These are phyloP conservation scores for Platanus orientalis DNA, from an alignment of 164 flowering plant genomes.

Conservation along the genomic window DNA sequence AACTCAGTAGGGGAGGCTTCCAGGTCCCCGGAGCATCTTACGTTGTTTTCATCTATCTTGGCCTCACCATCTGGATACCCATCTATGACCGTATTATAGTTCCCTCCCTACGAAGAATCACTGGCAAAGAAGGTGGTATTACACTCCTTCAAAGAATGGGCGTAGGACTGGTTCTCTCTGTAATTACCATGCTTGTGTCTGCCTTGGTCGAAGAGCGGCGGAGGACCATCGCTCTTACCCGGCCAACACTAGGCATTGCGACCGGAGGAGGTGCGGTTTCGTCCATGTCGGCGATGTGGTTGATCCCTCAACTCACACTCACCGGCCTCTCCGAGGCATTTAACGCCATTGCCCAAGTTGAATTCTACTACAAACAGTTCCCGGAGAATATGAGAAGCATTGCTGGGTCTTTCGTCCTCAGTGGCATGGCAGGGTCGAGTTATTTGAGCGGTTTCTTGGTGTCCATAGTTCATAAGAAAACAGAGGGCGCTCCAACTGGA, in stretches of 20 bases:
- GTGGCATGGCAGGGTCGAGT: conserved; percentile 20
- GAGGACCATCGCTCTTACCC: conserved; percentile 11
- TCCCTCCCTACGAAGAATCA: conserved; percentile 37
- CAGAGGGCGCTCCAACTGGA: conserved; percentile 5
- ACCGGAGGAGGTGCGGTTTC: conserved; percentile 7
- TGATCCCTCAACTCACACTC: conserved; percentile 20
- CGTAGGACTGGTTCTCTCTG: conserved; percentile 40
- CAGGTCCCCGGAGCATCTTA: too few species aligned
- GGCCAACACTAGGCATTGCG: conserved; percentile 8
- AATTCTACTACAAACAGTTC: too few species aligned
- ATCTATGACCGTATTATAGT: conserved; percentile 44
- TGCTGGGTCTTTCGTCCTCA: too few species aligned
- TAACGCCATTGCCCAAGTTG: conserved; percentile 26
- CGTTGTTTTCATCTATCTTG: conserved; percentile 39
- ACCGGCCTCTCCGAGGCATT: conserved; percentile 30
- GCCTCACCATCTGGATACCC: conserved; percentile 46
- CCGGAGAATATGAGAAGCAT: too few species aligned
- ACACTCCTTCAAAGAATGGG: conserved; percentile 70
- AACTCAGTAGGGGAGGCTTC: conserved; percentile 29
- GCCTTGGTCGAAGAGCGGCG: conserved; percentile 31
- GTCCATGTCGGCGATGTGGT: conserved; percentile 24
- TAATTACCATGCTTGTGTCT: conserved; percentile 28
- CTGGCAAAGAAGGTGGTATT: conserved; percentile 45
- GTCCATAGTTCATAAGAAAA: conserved; percentile 14
- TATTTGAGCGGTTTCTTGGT: conserved; percentile 26